Conservation (phyloP, 208 protist genomes). For the Acanthamoeba quina region DNA sequence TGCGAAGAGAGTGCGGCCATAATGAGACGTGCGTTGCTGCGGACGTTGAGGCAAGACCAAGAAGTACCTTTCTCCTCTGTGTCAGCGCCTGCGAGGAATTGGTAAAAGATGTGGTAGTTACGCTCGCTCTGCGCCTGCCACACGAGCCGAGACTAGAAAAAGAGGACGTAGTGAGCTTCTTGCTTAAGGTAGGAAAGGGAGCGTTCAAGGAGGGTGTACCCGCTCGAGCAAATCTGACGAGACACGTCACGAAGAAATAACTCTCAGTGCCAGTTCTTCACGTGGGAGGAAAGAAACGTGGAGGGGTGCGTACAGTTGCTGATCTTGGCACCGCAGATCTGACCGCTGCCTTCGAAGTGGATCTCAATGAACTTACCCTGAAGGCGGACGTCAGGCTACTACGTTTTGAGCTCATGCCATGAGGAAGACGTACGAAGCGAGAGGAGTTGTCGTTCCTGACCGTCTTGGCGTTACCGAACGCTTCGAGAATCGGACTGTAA, state of each 20-base stretch:
- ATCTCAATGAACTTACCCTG: slow-evolving; percentile 88
- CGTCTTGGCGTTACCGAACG: slow-evolving; percentile 88
- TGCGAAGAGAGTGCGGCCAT: neutral
- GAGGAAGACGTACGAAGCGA: slow-evolving; percentile 78
- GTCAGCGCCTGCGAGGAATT: slow-evolving; percentile 86
- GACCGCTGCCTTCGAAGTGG: slow-evolving; percentile 80
- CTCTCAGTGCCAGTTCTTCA: neutral
- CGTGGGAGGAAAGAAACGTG: neutral
- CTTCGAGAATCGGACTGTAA: slow-evolving; percentile 81
- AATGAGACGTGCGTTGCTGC: neutral
- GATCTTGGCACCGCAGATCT: slow-evolving; percentile 82
- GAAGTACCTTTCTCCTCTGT: neutral
- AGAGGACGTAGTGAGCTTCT: neutral
- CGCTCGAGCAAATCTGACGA: slow-evolving; percentile 7
- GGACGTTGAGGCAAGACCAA: neutral
- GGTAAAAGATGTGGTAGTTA: slow-evolving; percentile 93
- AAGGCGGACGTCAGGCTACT: neutral
- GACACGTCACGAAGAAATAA: neutral
- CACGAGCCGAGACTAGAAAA: slow-evolving; percentile 87
- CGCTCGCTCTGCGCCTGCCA: slow-evolving; percentile 88
- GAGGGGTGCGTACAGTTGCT: slow-evolving; percentile 77
- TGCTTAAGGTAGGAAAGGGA: neutral
- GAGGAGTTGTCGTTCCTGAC: slow-evolving; percentile 89
- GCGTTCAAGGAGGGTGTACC: neutral
- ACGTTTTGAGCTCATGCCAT: neutral